Evolutionary conservation across 2,329 filamentous ascomycete genomes (phyloP).

Genomic region (Xylariaceae sp.): DNA sequence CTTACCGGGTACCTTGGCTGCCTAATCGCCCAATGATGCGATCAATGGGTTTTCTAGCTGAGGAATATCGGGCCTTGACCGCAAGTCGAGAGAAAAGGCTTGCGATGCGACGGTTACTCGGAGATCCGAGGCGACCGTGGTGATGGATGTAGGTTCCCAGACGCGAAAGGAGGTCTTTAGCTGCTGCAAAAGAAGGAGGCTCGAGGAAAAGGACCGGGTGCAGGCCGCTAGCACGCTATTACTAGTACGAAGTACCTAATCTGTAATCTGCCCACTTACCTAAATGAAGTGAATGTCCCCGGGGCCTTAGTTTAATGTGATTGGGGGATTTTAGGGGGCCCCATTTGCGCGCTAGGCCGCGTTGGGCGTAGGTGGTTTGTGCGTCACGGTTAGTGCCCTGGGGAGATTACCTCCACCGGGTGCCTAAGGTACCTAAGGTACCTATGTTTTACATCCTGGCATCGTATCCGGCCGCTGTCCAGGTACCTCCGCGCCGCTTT

Average conservation of each 20-base stretch:
- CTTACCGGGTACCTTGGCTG: constrained; percentile 15
- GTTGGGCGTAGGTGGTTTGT: constrained; percentile 9
- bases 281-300: constrained; percentile 17
- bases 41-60: constrained; percentile 11
- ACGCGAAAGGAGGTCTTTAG: constrained; percentile 23
- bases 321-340: constrained; percentile 17
- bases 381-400: constrained; percentile 10
- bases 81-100: background rate
- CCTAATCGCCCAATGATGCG: constrained; percentile 15
- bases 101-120: constrained; percentile 17
- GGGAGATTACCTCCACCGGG: constrained; percentile 1
- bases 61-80: background rate
- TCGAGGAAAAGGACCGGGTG: constrained; percentile 21
- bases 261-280: constrained; percentile 6
- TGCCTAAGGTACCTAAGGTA: too few species aligned
- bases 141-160: constrained; percentile 8
- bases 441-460: too few species aligned
- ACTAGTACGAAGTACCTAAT: constrained; percentile 15
- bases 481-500: too few species aligned
- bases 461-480: too few species aligned
- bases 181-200: constrained; percentile 22
- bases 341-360: constrained; percentile 10
- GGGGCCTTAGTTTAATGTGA: constrained; percentile 10
- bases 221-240: constrained; percentile 19
- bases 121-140: constrained; percentile 12